Base-by-base conservation (phyloP, 331 rosid genomes). In the Phaseolus coccineus region DNA sequence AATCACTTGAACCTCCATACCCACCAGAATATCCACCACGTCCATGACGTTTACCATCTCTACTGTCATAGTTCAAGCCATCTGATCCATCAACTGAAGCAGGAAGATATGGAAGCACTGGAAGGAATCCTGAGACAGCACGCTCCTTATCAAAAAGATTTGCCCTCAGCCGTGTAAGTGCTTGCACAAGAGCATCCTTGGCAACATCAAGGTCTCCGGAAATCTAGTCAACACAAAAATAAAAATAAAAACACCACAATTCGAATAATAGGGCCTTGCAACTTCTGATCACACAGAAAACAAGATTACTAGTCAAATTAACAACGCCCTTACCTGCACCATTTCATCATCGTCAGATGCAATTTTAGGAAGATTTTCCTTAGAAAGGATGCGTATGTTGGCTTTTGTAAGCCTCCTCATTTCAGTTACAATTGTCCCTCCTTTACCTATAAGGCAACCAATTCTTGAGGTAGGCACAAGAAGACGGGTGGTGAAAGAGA, bases 381-480 rank as follows among this genome's bases (percentile, higher is more conserved):
- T 91, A 0, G 98, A 83, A 44, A 95, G 87, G 84, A 95, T 90
- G 58, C 99, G 97, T 44, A 95, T 91, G 73, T 93, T 93, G 62
- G 99, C 99, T 81, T 89, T 93, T 28, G 99, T 93, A 51, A 88
- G 86, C 84, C 96, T 93, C 85, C 99, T 95, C 89, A 95, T 88
- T 86, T 95, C 99, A 74, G 92, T 91, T 71, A 95, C 85, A 51
- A 95, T 95, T 14, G 96, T 76, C 69, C 98, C 99, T 64, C 99
- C 98, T 82, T 91, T 95, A 75, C 99, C 99, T 79, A 95, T 93
- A 47, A 95, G 97, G 87, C 99, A 95, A 84, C 99, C 99, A 88
- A 95, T 91, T 76, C 98, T 88, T 47, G 96, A 88, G 15, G 96
- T 84, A 55, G 99, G 94, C 70, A 95, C 99, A 61, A 95, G 92